Evolutionary conservation across 306 rosid genomes (phyloP), one percentile per base, ranked within the genome.

Genomic region (Clitoria ternatea): DNA sequence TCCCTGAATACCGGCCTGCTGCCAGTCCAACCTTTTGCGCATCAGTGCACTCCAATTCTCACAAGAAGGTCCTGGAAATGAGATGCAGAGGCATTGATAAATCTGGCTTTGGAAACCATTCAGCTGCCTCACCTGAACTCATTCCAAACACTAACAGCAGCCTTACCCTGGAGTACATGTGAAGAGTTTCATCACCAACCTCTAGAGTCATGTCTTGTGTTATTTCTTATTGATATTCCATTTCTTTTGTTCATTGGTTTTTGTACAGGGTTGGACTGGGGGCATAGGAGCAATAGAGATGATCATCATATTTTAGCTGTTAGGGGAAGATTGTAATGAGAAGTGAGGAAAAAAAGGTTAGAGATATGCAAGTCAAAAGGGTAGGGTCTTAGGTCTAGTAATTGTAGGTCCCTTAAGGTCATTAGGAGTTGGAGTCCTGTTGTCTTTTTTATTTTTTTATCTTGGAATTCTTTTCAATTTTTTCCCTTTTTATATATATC

Each of bases 1-100:
- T 74, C 87, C 98, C 98, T 0, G 97, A 94, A 50, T 94, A 94
- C 85, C 78, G 98, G 22, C 98, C 98, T 2, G 98, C 98, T 7
- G 98, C 98, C 0, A 94, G 98, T 18, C 98, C 98, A 3, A 94
- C 96, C 0, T 94, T 90, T 40, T 81, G 92, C 35, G 87, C 98
- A 5, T 68, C 90, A 0, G 1, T 94, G 83, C 98, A 94, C 82
- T 94, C 97, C 75, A 94, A 91, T 70, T 94, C 99, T 19, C 99
- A 94, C 57, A 91, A 91, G 86, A 94, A 94, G 83, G 99, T 94
- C 30, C 30, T 91, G 1, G 97, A 91, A 79, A 94, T 94, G 99
- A 87, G 99, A 77, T 65, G 4, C 81, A 90, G 84, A 62, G 47
- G 48, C 17, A 66, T 69, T 1, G 91, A 87, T 1, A 23, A 17